These are phyloP conservation scores for Paramyrothecium roridum DNA, from an alignment of 2,329 filamentous ascomycete genomes.

Conservation along the genomic window DNA sequence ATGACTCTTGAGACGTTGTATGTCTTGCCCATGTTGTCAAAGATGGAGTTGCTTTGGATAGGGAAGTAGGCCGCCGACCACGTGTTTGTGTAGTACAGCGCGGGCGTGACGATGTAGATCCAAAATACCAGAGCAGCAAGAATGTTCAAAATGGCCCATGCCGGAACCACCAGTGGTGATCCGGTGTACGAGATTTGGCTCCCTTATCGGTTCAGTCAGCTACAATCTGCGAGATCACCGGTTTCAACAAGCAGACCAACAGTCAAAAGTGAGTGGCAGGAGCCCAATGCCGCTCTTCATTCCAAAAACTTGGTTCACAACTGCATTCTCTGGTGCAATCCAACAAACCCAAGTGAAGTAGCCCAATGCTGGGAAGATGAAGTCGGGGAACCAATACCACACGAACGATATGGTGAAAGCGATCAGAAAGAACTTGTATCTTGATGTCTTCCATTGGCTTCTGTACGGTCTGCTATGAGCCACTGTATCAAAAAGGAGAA, in stretches of 20 bases:
- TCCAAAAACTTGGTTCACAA: conserved; percentile 47
- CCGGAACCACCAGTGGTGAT: conserved; percentile 35
- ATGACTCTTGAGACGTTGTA: conserved; percentile 50
- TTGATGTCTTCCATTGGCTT: conserved; percentile 30
- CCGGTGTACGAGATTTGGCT: conserved; percentile 34
- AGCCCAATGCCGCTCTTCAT: conserved; percentile 37
- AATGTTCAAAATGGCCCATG: conserved; percentile 45
- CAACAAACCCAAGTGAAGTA: conserved; percentile 46
- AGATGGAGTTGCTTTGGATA: conserved; percentile 48
- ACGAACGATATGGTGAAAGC: conserved; percentile 30
- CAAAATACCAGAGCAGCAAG: conserved; percentile 44
- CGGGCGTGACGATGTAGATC: conserved; percentile 40
- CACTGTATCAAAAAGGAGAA: not conserved
- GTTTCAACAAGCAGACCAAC: conserved; percentile 11
- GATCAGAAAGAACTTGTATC: conserved; percentile 42
- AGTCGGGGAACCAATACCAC: conserved; percentile 50
- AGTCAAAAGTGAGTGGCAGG: conserved; percentile 40
- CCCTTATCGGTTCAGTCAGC: conserved; percentile 6
- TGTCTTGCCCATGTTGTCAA: conserved; percentile 45
- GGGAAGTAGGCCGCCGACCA: conserved; percentile 52
- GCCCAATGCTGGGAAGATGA: conserved; percentile 40
- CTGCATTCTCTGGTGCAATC: conserved; percentile 42
- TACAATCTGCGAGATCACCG: not conserved
- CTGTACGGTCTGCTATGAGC: not conserved
- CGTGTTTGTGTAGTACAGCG: conserved; percentile 44